phyloP scores from a whole-genome alignment of 306 rosid species.

The Clitoria ternatea region DNA sequence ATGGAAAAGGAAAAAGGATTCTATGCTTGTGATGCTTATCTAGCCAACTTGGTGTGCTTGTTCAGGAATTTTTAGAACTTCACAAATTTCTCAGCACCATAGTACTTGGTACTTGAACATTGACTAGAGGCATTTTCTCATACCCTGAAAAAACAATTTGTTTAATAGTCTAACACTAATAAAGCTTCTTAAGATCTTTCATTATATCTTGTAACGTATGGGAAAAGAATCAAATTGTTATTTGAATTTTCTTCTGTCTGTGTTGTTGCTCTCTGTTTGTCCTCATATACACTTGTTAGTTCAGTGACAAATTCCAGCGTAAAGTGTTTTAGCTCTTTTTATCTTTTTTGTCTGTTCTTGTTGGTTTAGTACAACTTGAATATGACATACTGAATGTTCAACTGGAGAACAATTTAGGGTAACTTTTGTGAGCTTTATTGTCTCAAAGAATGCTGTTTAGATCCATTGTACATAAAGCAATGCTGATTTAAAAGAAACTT shows the following conservation, averaged over 20 bases:
- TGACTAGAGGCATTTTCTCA: neutral
- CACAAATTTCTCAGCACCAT: neutral
- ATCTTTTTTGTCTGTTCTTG: constrained; percentile 14
- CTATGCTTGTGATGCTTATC: constrained; percentile 10
- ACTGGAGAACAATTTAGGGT: constrained; percentile 19
- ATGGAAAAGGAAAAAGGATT: neutral
- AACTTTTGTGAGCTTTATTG: constrained; percentile 24
- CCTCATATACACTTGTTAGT: neutral
- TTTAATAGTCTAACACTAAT: neutral
- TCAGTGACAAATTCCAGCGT: constrained; percentile 10
- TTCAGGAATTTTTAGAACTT: neutral
- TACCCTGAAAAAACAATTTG: neutral
- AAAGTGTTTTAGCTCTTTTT: constrained; percentile 22
- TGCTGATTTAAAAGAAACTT: constrained; percentile 43
- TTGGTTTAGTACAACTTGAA: constrained; percentile 10
- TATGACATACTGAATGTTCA: constrained; percentile 20
- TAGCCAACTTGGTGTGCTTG: constrained; percentile 5
- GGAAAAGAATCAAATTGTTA: neutral
- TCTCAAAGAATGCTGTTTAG: neutral
- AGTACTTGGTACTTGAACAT: neutral
- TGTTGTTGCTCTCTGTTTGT: neutral
- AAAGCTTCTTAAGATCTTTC: constrained; percentile 3
- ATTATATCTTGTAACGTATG: neutral
- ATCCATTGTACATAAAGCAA: constrained; percentile 41
- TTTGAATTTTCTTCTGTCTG: constrained; percentile 1